Base-by-base conservation (phyloP, 1,284 basidiomycete genomes). In the Pisolithus thermaeus region DNA sequence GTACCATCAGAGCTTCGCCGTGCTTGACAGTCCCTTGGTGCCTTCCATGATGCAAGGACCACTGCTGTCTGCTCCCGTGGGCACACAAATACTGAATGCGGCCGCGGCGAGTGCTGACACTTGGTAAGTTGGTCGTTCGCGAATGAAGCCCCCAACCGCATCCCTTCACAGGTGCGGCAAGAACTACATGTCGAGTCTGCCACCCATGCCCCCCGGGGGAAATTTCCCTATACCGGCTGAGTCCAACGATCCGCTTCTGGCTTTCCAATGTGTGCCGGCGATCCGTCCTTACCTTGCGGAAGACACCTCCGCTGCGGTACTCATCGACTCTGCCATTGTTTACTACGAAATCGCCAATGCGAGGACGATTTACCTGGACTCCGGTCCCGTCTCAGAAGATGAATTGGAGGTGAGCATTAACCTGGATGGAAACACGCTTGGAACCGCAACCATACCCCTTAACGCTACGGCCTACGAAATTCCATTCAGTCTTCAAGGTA, bases 261-360 rank as follows among this genome's bases (percentile, higher is more conserved):
- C 67, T 9, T 52, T 67, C 30, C 63, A 54, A 0, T 69, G 67
- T 37, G 57, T 62, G n/a, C 65, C 66, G 8, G 64, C 63, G 22
- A 57, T 68, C 8, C 61, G 57, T 7, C 65, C 67, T 3, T 68
- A 69, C 51, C 63, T 69, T 32, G 67, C 50, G 30, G 65, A 63
- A 45, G 67, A 68, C 18, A 56, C 52, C 1, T 55, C 56, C 3
- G 63, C 59, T 28, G 48, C 47, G 28, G 46, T 69, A 37, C 48
- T 68, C 39, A 56, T 69, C 39, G 63, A 68, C n/a, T 30, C 61
- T 0, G 58, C 58, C 0, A 60, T 67, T 25, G 62, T 65, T 1
- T 51, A 65, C 52, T 58, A 56, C 35, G 35, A 57, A 16, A 61
- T 70, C 12, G 46, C 56, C 37, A 63, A 64, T 14, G 62, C 67